Evolutionary conservation across 2,329 filamentous ascomycete species (phyloP), one percentile per base, ranked within the genome.

Genomic region (Bipolaris victoriae): DNA sequence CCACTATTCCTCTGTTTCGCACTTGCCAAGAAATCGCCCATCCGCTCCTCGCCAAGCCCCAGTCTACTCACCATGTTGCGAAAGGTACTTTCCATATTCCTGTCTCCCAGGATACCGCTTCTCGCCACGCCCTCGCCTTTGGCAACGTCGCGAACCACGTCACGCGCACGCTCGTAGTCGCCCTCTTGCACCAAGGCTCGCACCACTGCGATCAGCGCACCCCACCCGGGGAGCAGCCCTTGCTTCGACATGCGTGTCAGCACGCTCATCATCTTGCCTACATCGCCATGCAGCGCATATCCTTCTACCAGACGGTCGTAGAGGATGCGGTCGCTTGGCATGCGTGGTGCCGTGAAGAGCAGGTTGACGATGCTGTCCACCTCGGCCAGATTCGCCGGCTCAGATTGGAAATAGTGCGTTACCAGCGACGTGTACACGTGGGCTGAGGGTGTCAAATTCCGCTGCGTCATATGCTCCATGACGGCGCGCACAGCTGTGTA

Each of bases 361-460:
- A 79, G 74, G 9, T 65, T 58, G 63, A 91, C 85, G 3, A 93
- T 78, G 0, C 74, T 71, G 36, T 86, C 82, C n/a, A 91, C 82
- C 13, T 84, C 83, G 1, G 77, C 74, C 29, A 90, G 77, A 63
- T 90, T 82, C 0, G 88, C 86, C 2, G 86, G 85, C 1, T 77
- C 60, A 49, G 81, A 82, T 7, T 79, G 68, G 70, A 93, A 89
- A 70, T 88, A 88, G 70, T 89, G 82, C 44, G 88, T 84, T 44
- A 90, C 79, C 18, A 95, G 83, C 67, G 88, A 90, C 22, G 90
- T 93, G 78, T 90, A 90, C 68, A 92, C 90, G 65, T 91, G 84
- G 1, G 85, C 76, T 3, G 84, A 84, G 2, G 86, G 81, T 46
- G 81, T 71, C 41, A 88, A 68, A 18, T 83, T 82, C 22, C 80